Percentiles rank a stretch among this genome's conserved stretches.
Evolutionary conservation across 2,329 filamentous ascomycete species (phyloP).

Genomic region (Sporothrix protearum): DNA sequence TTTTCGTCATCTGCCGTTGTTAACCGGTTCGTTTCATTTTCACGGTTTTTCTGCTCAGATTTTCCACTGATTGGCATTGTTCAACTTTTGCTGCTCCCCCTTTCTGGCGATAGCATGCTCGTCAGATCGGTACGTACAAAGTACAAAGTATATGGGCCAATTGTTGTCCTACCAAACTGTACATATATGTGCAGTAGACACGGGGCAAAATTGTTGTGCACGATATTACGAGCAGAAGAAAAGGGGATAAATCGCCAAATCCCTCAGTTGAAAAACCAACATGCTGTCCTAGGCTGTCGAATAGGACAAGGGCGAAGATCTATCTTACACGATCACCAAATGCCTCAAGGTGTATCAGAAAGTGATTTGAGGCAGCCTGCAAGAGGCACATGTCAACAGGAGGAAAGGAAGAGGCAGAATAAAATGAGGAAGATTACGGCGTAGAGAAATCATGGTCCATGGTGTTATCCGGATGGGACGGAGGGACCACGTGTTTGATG

Average conservation of each 20-base stretch:
- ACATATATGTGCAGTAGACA: no score
- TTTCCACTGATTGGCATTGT: slow-evolving; percentile 2
- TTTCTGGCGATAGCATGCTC: background rate
- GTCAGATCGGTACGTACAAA: no score
- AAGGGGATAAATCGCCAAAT: background rate
- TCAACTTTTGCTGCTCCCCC: slow-evolving; percentile 13
- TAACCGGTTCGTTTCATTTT: background rate
- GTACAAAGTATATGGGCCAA: no score
- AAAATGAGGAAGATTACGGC: background rate
- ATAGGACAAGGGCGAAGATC: background rate
- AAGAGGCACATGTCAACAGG: background rate
- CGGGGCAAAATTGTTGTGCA: background rate
- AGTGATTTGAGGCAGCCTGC: background rate
- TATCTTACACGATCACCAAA: slow-evolving; percentile 14
- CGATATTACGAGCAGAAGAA: background rate
- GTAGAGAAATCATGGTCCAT: background rate
- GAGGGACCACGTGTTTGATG: background rate
- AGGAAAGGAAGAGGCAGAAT: background rate
- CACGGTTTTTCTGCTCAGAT: background rate
- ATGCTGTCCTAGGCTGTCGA: background rate
- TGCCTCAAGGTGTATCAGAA: background rate
- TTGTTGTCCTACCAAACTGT: background rate
- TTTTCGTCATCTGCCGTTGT: slow-evolving; percentile 3
- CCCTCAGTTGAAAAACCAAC: background rate
- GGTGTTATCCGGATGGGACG: background rate